phyloP scores from a whole-genome alignment of 2,329 filamentous ascomycete genomes.

The Epicoccum sorghinum region DNA sequence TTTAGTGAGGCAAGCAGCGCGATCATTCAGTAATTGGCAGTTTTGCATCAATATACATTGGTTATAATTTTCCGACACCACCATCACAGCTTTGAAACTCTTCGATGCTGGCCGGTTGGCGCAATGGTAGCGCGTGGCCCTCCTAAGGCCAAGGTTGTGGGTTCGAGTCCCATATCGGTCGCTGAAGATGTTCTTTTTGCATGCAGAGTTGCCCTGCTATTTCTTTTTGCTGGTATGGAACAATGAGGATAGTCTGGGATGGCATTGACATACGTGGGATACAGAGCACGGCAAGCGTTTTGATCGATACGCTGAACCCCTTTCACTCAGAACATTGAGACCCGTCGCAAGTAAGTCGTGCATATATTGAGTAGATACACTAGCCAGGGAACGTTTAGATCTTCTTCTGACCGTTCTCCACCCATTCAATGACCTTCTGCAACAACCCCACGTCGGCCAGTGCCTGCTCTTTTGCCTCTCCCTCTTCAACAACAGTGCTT shows the following conservation, averaged over 20 bases:
- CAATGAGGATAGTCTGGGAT: no score
- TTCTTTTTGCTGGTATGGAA: not conserved
- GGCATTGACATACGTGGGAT: no score
- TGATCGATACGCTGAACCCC: no score
- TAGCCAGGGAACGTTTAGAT: not conserved
- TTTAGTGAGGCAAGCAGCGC: no score
- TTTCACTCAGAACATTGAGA: no score
- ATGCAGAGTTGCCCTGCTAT: not conserved
- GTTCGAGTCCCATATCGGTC: slow-evolving; percentile 49
- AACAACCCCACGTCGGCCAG: slow-evolving; percentile 42
- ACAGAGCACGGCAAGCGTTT: no score
- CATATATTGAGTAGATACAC: not conserved
- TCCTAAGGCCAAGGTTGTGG: slow-evolving; percentile 49
- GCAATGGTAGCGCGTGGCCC: slow-evolving; percentile 50
- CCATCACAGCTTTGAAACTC: slow-evolving; percentile 13
- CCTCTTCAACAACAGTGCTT: slow-evolving; percentile 44
- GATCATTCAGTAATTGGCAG: no score
- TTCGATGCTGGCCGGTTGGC: slow-evolving; percentile 39
- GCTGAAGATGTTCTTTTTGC: slow-evolving; percentile 17
- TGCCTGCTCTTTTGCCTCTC: slow-evolving; percentile 43
- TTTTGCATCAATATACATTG: not conserved
- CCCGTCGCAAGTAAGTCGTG: not conserved
- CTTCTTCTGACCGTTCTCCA: slow-evolving; percentile 24
- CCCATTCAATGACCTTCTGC: slow-evolving; percentile 44
- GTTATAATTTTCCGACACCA: not conserved